Evolutionary conservation across 768 basidiomycete species (phyloP), one percentile per base, ranked within the genome.

Genomic region (Rhodotorula kratochvilovae): DNA sequence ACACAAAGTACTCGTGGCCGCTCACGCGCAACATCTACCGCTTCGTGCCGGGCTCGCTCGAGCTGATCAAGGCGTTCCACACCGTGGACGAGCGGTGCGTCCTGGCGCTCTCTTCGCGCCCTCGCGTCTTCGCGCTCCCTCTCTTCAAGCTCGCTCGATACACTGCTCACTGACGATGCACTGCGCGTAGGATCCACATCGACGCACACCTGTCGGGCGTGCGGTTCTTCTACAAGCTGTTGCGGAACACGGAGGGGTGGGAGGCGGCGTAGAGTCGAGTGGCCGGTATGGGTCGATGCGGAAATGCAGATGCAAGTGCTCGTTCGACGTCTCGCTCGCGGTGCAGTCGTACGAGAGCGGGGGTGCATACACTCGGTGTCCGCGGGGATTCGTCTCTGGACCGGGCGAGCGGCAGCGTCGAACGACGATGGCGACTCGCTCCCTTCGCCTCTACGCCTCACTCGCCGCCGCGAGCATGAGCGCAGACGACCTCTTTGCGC

Each of bases 181-280:
- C 56, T 23, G 23, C 3, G 19, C 27, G 25, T 36, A 31, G 78
- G 25, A 79, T 80, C 48, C 74, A 66, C 45, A 70, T 80, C 39
- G 74, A 76, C 17, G 81, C 77, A 11, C 81, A 82, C 66, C 67
- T 82, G 54, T 75, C 71, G 35, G 78, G 78, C 17, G 80, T 81
- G 35, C 61, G 74, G 27, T 81, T 79, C 76, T 81, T 77, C 76
- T 80, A 81, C 74, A 78, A 81, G 75, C 77, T 82, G 17, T 51
- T 82, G 39, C 70, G 66, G 23, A 82, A 82, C 76, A 69, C 79
- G 21, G 71, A 79, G 53, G 80, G 78, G 4, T 74, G 69, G 73
- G 42, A 63, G 12, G 17, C 50, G 25, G 31, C n/a, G 2, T 61
- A 33, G 23, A 42, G 3, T n/a, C 39, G 13, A 12, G 7, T 48